phyloP scores from a whole-genome alignment of 768 basidiomycete species.

The Russula lepida region DNA sequence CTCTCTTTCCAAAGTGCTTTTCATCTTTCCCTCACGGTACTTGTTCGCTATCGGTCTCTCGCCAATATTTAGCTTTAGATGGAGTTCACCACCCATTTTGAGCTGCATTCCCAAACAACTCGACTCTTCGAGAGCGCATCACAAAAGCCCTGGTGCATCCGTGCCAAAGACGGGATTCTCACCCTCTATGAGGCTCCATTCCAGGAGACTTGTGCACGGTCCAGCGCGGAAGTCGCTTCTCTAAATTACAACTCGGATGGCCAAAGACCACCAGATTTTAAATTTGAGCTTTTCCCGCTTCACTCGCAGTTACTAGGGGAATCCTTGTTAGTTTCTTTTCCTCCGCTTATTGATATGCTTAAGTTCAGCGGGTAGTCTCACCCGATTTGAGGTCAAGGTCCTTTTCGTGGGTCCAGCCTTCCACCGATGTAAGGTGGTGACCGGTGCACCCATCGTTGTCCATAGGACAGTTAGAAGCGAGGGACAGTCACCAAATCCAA shows the following conservation, averaged over 20 bases:
- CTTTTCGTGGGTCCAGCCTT: not conserved
- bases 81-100: constrained; percentile 77
- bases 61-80: constrained; percentile 80
- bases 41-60: constrained; percentile 79
- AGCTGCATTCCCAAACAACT: constrained; percentile 83
- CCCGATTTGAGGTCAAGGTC: constrained; percentile 65
- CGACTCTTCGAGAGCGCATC: constrained; percentile 71
- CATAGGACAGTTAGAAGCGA: too few relatives aligned
- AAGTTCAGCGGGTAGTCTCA: constrained; percentile 81
- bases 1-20: constrained; percentile 77
- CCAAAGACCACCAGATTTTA: constrained; percentile 19
- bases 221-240: constrained; percentile 66
- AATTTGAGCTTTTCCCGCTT: constrained; percentile 48
- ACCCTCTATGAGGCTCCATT: constrained; percentile 75
- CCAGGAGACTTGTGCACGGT: constrained; percentile 73
- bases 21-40: constrained; percentile 79
- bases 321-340: constrained; percentile 90
- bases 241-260: constrained; percentile 29
- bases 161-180: constrained; percentile 59
- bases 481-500: not conserved
- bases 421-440: not conserved
- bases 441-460: not conserved
- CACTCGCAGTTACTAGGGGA: constrained; percentile 84
- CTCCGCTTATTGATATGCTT: constrained; percentile 87
- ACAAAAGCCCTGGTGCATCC: constrained; percentile 50